Percentiles rank a stretch among this genome's conserved stretches.
phyloP scores from a whole-genome alignment of 371 early-diverging fungal species.

The Lichtheimia corymbifera region DNA sequence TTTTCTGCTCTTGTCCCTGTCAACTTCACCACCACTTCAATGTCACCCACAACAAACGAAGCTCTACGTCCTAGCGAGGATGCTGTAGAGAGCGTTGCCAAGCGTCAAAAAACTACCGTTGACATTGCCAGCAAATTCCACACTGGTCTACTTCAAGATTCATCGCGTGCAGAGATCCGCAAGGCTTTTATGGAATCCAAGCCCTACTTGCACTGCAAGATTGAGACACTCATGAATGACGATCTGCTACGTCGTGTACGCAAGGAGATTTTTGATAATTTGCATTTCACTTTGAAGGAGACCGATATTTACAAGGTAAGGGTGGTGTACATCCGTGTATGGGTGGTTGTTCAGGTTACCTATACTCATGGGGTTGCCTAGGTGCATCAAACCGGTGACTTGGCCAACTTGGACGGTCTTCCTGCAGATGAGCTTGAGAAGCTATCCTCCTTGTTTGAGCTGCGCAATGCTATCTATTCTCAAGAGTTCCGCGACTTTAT shows the following conservation, averaged over 20 bases:
- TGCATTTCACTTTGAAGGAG: conserved; percentile 74
- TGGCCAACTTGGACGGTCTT: conserved; percentile 80
- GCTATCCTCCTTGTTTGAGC: conserved; percentile 52
- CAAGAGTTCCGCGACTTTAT: conserved; percentile 69
- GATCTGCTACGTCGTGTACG: conserved; percentile 61
- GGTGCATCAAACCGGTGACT: conserved; percentile 74
- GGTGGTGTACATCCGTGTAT: background rate
- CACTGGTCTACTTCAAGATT: conserved; percentile 26
- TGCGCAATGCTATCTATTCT: conserved; percentile 74
- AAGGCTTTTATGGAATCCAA: conserved; percentile 46
- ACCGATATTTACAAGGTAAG: conserved; percentile 78
- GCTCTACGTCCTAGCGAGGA: conserved; percentile 2
- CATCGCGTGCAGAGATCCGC: conserved; percentile 20
- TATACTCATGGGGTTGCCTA: background rate
- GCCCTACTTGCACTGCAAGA: conserved; percentile 69
- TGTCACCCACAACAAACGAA: conserved; percentile 6
- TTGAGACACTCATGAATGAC: conserved; percentile 60
- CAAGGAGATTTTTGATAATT: conserved; percentile 57
- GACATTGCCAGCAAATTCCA: conserved; percentile 18
- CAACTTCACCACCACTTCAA: background rate
- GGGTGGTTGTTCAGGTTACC: background rate
- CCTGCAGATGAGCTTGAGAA: conserved; percentile 48
- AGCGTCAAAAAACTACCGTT: conserved; percentile 9
- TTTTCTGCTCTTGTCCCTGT: background rate
- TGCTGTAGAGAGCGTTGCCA: background rate